These are phyloP conservation scores for Chaetomium sp. DNA, from an alignment of 2,329 filamentous ascomycete species.

Conservation along the genomic window DNA sequence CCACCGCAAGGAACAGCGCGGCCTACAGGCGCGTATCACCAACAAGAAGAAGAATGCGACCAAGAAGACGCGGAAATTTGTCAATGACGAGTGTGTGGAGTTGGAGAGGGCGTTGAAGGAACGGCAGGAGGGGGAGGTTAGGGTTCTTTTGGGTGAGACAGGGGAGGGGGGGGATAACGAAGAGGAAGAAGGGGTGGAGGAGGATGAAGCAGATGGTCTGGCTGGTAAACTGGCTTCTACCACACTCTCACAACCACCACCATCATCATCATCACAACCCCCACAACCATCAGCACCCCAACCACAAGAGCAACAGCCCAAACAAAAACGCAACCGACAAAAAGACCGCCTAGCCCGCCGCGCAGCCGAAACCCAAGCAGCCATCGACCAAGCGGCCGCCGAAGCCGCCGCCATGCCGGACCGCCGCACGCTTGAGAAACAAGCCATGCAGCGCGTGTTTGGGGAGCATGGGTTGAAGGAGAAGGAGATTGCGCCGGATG, in stretches of 20 bases:
- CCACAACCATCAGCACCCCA: neutral
- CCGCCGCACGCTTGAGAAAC: constrained; percentile 61
- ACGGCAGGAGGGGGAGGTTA: constrained; percentile 57
- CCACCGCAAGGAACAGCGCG: constrained; percentile 82
- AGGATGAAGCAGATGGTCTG: constrained; percentile 3
- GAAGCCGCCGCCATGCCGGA: constrained; percentile 73
- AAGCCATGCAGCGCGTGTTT: constrained; percentile 64
- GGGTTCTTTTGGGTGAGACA: constrained; percentile 31
- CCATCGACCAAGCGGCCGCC: constrained; percentile 58
- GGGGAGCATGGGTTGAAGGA: constrained; percentile 58
- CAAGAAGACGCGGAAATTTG: constrained; percentile 72
- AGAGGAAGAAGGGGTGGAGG: neutral
- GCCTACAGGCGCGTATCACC: constrained; percentile 77
- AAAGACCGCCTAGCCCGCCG: constrained; percentile 87
- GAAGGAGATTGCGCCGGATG: constrained; percentile 78
- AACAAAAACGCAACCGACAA: constrained; percentile 72
- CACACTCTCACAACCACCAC: constrained; percentile 16
- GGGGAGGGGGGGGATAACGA: constrained; percentile 12
- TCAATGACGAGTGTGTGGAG: constrained; percentile 69
- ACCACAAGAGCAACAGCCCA: constrained; percentile 7
- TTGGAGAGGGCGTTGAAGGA: constrained; percentile 62
- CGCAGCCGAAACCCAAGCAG: constrained; percentile 74
- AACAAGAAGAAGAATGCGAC: constrained; percentile 96
- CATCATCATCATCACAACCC: constrained; percentile 6
- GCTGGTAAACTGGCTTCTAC: constrained; percentile 11